Base-by-base conservation (phyloP, 1,284 basidiomycete species). In the Pisolithus thermaeus region DNA sequence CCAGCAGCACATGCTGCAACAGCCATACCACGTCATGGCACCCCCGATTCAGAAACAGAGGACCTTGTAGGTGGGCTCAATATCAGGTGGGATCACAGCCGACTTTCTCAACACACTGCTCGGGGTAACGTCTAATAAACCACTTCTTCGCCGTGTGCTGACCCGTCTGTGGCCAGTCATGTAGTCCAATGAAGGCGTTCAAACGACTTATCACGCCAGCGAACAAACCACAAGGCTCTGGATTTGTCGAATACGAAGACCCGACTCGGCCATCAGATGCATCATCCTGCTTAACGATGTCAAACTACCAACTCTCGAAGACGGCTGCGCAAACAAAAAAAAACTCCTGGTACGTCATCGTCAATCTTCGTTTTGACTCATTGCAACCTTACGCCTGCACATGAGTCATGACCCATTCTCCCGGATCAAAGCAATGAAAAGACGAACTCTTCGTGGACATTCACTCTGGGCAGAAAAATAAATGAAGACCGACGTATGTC, bases 361-460 rank as follows among this genome's bases (percentile, higher is more conserved):
- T 59, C 47, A 49, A 36, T 59, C 27, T 12, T 4, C 56, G 54
- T 39, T 14, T 50, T 20, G 57, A 11, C 49, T 58, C 55, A 45
- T 58, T 70, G 61, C 71, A 67, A 59, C 58, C 73, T 69, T 73
- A 78, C 72, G 64, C 59, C 60, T 35, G 51, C 47, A 27, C 18
- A 42, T 51, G 9, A 48, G 14, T 4, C 53, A 55, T 38, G 9
- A 48, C 16, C 25, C 53, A 55, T 38, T 20, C 18, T 46, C 18
- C 11, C 61, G 91, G 88, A 81, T 94, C 51, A 96, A 95, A 72
- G 91, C 45, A 94, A 97, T 65, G 92, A 96, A 70, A 94, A 94
- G 70, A 97, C 92, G 84, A 84, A 51, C 75, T 81, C n/a, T 93
- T 93, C 61, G 69, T 97, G 54, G 90, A 96, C 57, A 86, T 88